phyloP scores from a whole-genome alignment of 1,284 basidiomycete genomes.

The Vanrija humicola region DNA sequence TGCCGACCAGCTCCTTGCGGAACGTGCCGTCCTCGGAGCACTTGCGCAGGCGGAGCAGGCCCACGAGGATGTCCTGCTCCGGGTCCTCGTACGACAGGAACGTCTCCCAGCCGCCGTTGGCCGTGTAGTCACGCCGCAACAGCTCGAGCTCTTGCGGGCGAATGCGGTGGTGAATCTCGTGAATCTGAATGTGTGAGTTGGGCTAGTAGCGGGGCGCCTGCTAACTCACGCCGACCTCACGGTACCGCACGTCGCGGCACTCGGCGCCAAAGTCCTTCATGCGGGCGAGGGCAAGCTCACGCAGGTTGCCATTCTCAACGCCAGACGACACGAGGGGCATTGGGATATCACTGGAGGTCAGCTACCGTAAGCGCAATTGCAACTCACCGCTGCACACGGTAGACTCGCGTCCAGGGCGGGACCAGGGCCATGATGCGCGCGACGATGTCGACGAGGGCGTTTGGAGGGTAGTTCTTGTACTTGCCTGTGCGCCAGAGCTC shows the following conservation, averaged over 20 bases:
- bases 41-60: conserved; percentile 85
- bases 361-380: conserved; percentile 4
- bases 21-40: conserved; percentile 96
- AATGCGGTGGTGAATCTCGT: conserved; percentile 98
- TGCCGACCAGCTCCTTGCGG: conserved; percentile 80
- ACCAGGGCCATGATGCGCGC: conserved; percentile 94
- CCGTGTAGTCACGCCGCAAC: conserved; percentile 92
- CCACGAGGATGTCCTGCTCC: conserved; percentile 92
- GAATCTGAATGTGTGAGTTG: conserved; percentile 58
- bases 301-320: conserved; percentile 96
- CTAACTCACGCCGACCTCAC: conserved; percentile 86
- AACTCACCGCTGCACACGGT: conserved; percentile 84
- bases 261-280: conserved; percentile 99
- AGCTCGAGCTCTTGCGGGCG: conserved; percentile 94
- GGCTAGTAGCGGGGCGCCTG: background rate
- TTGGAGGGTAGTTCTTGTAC: conserved; percentile 99
- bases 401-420: conserved; percentile 98
- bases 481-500: conserved; percentile 94
- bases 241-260: conserved; percentile 94
- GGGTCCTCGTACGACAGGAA: conserved; percentile 99
- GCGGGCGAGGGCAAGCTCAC: conserved; percentile 90
- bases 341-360: conserved; percentile 74
- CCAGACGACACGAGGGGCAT: conserved; percentile 92
- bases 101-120: conserved; percentile 99
- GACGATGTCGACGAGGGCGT: conserved; percentile 94